Base-by-base conservation (phyloP, 2,329 filamentous ascomycete genomes). In the Paecilomyces sp. region DNA sequence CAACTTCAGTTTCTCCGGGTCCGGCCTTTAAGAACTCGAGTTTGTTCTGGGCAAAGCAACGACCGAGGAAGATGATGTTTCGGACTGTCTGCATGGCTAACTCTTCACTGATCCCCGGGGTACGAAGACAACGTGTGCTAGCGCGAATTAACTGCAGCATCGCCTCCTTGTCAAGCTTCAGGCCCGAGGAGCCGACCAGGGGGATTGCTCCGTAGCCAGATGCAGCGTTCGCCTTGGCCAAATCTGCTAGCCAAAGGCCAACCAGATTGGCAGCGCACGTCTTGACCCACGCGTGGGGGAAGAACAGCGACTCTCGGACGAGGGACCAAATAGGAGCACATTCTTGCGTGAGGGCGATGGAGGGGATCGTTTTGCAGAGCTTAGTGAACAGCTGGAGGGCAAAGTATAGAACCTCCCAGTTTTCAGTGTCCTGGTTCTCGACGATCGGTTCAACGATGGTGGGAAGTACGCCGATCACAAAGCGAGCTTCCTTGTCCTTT, bases 51-150 rank as follows among this genome's bases (percentile, higher is more conserved):
- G 82, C 82, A 60, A 84, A 83, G 68, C 78, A 87, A 61, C 82
- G 85, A 51, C 87, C 90, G 0, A 99, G 80, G 79, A 96, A 96
- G 41, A 93, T 82, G 36, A 96, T 79, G 63, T 96, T 91, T 64
- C 91, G 89, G 3, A 90, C 85, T 12, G 87, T 87, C 70, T 96
- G 91, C 51, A 85, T 82, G 1, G 90, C 90, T n/a, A 97, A 79
- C 9, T 86, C 82, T 68, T 94, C 88, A 15, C 88, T 86, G 7
- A 93, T 73, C 57, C 83, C 83, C 0, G 83, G 80, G 0, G 84
- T 84, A 55, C 85, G 85, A 53, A 96, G 76, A 54, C 81, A 80
- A 62, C 79, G 73, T 61, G 86, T 62, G 82, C 84, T 74, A 81
- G 82, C 71, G 77, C 84, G 74, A 77, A 76, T 81, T 25, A 86